Evolutionary conservation across 1,284 basidiomycete species (phyloP).

Genomic region (Tilletia walkeri): DNA sequence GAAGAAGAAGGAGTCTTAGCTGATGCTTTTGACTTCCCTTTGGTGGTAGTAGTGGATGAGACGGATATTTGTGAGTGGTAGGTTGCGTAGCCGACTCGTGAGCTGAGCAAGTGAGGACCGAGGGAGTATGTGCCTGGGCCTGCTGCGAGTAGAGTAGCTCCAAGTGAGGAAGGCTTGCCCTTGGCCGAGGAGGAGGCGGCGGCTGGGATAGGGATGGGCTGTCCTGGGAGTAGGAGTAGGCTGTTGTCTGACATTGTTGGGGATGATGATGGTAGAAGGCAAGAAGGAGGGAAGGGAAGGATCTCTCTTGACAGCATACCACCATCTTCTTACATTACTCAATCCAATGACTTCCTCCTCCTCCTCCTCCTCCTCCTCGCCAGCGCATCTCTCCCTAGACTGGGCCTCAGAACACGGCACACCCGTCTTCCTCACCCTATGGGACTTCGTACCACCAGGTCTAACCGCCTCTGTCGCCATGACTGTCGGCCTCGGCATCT

Average conservation of each 20-base stretch:
- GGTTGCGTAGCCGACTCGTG: conserved; percentile 38
- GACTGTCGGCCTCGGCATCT: conserved; percentile 25
- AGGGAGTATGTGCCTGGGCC: conserved; percentile 41
- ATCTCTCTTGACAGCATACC: too few species aligned
- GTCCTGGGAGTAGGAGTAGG: conserved; percentile 24
- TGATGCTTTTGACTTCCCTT: conserved; percentile 5
- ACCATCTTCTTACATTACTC: too few species aligned
- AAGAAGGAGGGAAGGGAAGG: too few species aligned
- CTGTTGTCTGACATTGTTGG: neutral
- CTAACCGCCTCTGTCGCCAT: conserved; percentile 14
- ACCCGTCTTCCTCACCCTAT: conserved; percentile 28
- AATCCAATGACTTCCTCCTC: too few species aligned
- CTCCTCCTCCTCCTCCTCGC: too few species aligned
- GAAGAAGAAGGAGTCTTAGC: too few species aligned
- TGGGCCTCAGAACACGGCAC: conserved; percentile 21
- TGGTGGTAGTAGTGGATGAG: neutral
- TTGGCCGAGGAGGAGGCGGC: neutral
- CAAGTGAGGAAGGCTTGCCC: neutral
- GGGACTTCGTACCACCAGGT: conserved; percentile 24
- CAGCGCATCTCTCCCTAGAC: conserved; percentile 1
- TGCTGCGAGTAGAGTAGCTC: neutral
- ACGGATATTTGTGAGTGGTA: conserved; percentile 18
- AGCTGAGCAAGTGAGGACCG: conserved; percentile 40
- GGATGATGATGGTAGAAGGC: neutral
- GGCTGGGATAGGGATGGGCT: conserved; percentile 17